phyloP scores from a whole-genome alignment of 208 protist species.

The Leishmania guyanensis region DNA sequence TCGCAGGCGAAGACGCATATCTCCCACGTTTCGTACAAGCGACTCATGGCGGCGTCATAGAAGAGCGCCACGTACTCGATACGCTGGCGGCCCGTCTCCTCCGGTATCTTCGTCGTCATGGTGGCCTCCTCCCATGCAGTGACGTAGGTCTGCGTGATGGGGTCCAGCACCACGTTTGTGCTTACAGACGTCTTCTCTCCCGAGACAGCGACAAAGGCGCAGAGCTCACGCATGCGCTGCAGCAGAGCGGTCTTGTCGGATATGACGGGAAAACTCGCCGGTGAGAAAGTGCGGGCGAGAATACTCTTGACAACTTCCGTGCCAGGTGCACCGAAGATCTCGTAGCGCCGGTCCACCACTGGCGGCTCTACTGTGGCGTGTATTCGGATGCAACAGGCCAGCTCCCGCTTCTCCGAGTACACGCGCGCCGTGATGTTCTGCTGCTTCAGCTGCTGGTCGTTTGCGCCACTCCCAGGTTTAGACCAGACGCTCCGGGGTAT shows the following conservation, averaged over 20 bases:
- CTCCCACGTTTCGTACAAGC: constrained; percentile 88
- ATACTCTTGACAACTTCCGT: constrained; percentile 62
- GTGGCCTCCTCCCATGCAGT: constrained; percentile 85
- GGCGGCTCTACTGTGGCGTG: constrained; percentile 60
- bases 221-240: constrained; percentile 71
- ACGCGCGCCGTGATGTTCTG: constrained; percentile 47
- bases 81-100: constrained; percentile 43
- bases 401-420: constrained; percentile 68
- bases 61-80: constrained; percentile 86
- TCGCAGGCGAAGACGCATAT: constrained; percentile 82
- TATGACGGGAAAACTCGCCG: constrained; percentile 55
- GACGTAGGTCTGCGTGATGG: constrained; percentile 83
- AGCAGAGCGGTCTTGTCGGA: constrained; percentile 42
- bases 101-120: constrained; percentile 62
- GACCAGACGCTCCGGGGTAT: background rate
- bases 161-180: constrained; percentile 78
- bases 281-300: constrained; percentile 67
- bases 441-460: constrained; percentile 1
- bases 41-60: constrained; percentile 66
- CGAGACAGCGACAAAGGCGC: constrained; percentile 51
- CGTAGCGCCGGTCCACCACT: constrained; percentile 83
- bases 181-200: constrained; percentile 51
- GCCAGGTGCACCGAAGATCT: constrained; percentile 75
- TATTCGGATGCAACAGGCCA: constrained; percentile 66
- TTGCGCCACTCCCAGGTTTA: background rate